phyloP scores from a whole-genome alignment of 257 asterid genomes.

The Paulownia fortunei region DNA sequence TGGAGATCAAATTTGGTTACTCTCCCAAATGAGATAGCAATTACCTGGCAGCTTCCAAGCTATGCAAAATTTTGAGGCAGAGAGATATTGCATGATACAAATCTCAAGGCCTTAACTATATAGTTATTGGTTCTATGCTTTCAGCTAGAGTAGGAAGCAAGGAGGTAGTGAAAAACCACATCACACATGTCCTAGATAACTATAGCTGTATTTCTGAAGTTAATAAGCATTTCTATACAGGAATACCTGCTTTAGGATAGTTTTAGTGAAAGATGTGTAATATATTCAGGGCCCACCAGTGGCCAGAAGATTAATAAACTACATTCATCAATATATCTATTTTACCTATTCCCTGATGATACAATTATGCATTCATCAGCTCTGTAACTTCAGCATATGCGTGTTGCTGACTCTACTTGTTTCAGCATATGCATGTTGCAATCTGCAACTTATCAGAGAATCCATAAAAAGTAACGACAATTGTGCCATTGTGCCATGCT shows the following conservation, averaged over 20 bases:
- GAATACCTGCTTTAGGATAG: constrained; percentile 50
- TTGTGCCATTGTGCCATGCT: too few species aligned
- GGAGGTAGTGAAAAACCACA: constrained; percentile 47
- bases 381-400: not conserved
- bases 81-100: constrained; percentile 36
- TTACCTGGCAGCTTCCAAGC: constrained; percentile 45
- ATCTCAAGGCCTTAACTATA: constrained; percentile 54
- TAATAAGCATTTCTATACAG: constrained; percentile 57
- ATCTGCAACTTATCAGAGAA: not conserved
- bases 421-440: too few species aligned
- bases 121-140: constrained; percentile 44
- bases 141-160: constrained; percentile 60
- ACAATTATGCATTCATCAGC: not conserved
- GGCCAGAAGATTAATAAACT: constrained; percentile 30
- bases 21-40: constrained; percentile 49
- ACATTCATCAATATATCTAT: constrained; percentile 20
- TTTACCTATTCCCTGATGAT: not conserved
- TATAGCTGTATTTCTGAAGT: constrained; percentile 47
- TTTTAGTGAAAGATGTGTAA: constrained; percentile 44
- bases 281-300: constrained; percentile 41
- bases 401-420: too few species aligned
- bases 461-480: too few species aligned
- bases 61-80: constrained; percentile 55
- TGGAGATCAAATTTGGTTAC: constrained; percentile 36
- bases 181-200: constrained; percentile 38